phyloP scores from a whole-genome alignment of 345 rosid species.

The Moricandia arvensis region DNA sequence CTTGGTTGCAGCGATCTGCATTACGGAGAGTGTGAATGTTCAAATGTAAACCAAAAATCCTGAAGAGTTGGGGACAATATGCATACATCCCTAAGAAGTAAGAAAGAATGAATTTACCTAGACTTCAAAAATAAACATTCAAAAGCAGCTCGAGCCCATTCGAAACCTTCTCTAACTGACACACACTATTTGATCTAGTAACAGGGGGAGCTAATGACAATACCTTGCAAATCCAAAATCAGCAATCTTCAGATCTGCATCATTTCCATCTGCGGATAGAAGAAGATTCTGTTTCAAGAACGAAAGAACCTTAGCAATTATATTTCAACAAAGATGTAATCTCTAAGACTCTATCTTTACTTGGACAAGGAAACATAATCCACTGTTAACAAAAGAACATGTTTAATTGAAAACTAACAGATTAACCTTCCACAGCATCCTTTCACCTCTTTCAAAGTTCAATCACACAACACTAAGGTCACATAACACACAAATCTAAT shows the following conservation, averaged over 20 bases:
- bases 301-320: constrained; percentile 34
- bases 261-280: constrained; percentile 59
- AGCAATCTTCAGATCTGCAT: constrained; percentile 82
- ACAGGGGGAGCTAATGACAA: constrained; percentile 28
- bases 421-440: background rate
- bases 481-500: background rate
- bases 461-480: background rate
- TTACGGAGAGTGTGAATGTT: constrained; percentile 18
- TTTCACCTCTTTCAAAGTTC: background rate
- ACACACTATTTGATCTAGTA: constrained; percentile 35
- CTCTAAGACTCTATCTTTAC: constrained; percentile 7
- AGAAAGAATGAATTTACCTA: constrained; percentile 29
- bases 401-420: background rate
- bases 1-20: constrained; percentile 87
- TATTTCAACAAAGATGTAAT: constrained; percentile 8
- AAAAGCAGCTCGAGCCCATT: constrained; percentile 38
- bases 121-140: constrained; percentile 27
- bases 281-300: constrained; percentile 83
- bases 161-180: constrained; percentile 34
- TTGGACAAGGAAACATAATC: background rate
- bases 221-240: constrained; percentile 99
- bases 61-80: background rate
- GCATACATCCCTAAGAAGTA: background rate
- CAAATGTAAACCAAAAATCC: background rate
- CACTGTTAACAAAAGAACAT: background rate